These are phyloP conservation scores for Phaeophleospora eucalypticola DNA, from an alignment of 2,329 filamentous ascomycete species.

Conservation along the genomic window DNA sequence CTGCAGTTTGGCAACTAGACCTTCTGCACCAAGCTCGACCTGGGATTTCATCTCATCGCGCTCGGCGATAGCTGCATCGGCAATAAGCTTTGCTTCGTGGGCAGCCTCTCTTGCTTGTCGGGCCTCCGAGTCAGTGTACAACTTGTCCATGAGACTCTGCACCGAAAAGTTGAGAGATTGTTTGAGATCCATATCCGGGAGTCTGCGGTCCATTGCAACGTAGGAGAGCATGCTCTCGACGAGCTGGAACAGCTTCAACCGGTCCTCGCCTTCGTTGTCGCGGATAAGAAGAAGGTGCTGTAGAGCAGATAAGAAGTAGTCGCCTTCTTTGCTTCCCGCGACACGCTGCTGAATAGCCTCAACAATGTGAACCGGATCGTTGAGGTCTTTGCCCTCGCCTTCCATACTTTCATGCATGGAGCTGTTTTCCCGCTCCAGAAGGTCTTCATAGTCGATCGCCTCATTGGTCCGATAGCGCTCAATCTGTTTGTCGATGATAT, in stretches of 20 bases:
- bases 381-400: slow-evolving; percentile 84
- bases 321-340: slow-evolving; percentile 76
- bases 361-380: slow-evolving; percentile 86
- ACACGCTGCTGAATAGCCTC: slow-evolving; percentile 88
- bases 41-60: slow-evolving; percentile 89
- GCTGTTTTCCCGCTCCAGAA: slow-evolving; percentile 84
- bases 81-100: slow-evolving; percentile 83
- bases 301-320: slow-evolving; percentile 93
- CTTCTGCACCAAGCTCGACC: slow-evolving; percentile 87
- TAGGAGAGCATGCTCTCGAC: slow-evolving; percentile 99
- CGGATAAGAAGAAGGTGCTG: slow-evolving; percentile 92
- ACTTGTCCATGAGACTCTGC: slow-evolving; percentile 87
- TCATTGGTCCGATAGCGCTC: slow-evolving; percentile 91
- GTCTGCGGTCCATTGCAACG: slow-evolving; percentile 91
- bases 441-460: slow-evolving; percentile 96
- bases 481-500: slow-evolving; percentile 96
- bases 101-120: slow-evolving; percentile 89
- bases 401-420: slow-evolving; percentile 86
- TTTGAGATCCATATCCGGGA: slow-evolving; percentile 96
- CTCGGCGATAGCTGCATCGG: slow-evolving; percentile 92
- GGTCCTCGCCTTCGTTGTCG: slow-evolving; percentile 87
- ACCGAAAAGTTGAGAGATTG: slow-evolving; percentile 97
- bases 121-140: slow-evolving; percentile 94
- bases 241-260: slow-evolving; percentile 91
- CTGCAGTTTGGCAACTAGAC: slow-evolving; percentile 86